Base-by-base conservation (phyloP, 2,329 filamentous ascomycete genomes). In the Fusarium staphyleae region DNA sequence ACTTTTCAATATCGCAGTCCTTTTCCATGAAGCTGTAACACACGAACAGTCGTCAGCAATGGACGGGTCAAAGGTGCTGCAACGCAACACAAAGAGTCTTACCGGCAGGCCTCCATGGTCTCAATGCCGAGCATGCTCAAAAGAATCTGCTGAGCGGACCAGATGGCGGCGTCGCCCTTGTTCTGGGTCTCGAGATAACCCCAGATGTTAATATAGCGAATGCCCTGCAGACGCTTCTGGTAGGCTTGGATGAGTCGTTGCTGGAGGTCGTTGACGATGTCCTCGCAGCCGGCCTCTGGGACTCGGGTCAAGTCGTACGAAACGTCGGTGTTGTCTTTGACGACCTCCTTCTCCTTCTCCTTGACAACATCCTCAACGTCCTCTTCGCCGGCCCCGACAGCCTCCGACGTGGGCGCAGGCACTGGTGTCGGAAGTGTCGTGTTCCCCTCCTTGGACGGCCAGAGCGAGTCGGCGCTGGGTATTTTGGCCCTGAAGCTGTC, bases 141-240 rank as follows among this genome's bases (percentile, higher is more conserved):
- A 15, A 67, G 47, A 16, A 67, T 67, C 49, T 67, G 65, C 39
- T 67, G 65, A 18, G 64, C 65, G n/a, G 64, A 64, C 65, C 65
- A 67, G 30, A 67, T 67, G 35, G 65, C 64, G 30, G 64, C 64
- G 33, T 67, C 65, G 34, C 65, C 65, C 64, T 67, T 67, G 62
- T 67, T 67, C 55, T 66, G 64, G 3, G 64, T 67, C 52, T 67
- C 62, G n/a, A 67, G 64, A 41, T 67, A 67, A 18, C 65, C 65
- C 64, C 64, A 67, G 47, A 67, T 67, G 57, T 67, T 66, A 52
- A 61, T 63, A 16, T 67, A 66, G 22, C 65, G 62, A 30, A 67
- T 61, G 36, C 65, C 65, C 11, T 53, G 35, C 35, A 67, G 45
- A n/a, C 65, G 55, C 47, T 66, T 55, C 39, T 65, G 52, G 53